Evolutionary conservation across 179 eudicot species (phyloP).

Genomic region (Patellifolia procumbens): DNA sequence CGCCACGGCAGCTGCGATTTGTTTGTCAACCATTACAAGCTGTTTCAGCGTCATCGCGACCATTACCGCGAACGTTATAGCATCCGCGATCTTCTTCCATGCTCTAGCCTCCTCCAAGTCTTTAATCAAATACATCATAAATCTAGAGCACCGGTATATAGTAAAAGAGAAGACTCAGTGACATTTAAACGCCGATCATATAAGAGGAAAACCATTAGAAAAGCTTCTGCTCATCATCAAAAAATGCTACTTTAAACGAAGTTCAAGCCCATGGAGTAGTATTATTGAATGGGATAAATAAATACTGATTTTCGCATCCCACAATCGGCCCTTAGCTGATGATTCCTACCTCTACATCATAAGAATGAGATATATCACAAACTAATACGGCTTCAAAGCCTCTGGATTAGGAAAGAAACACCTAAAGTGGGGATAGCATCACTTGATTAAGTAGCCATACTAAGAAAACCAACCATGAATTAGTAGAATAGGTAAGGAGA

Average conservation of each 20-base stretch:
- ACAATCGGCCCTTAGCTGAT: not conserved
- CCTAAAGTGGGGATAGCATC: not conserved
- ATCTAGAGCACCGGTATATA: too few species aligned
- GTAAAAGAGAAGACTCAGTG: too few species aligned
- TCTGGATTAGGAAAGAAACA: not conserved
- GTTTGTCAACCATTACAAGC: too few species aligned
- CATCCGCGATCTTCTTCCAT: too few species aligned
- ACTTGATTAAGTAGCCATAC: not conserved
- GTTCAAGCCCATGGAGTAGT: not conserved
- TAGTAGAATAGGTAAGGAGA: not conserved
- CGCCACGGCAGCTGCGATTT: too few species aligned
- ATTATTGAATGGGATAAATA: not conserved
- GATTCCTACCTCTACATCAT: not conserved
- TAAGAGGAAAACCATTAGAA: not conserved
- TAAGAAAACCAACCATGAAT: not conserved
- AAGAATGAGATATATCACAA: not conserved
- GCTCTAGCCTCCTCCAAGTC: too few species aligned
- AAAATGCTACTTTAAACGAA: not conserved
- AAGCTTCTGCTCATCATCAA: not conserved
- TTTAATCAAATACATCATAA: too few species aligned
- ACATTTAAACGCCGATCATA: too few species aligned
- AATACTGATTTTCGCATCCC: not conserved
- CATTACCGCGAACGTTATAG: too few species aligned
- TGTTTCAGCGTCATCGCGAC: too few species aligned
- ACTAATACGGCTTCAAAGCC: not conserved